Base-by-base conservation (phyloP, 2,329 filamentous ascomycete species). In the Dothistroma septosporum region DNA sequence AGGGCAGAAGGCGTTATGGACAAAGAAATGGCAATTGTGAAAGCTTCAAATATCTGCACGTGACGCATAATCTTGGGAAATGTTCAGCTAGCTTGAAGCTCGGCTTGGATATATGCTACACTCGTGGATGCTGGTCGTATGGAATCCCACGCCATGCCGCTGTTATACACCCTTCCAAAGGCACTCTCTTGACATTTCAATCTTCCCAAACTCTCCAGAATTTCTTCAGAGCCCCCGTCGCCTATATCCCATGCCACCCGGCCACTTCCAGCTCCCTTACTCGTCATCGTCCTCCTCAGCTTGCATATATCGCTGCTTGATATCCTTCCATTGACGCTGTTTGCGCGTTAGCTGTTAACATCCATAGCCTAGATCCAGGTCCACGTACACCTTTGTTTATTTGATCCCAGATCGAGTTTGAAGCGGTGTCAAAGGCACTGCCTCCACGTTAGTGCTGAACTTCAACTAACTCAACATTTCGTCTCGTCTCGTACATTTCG, bases 321-420 rank as follows among this genome's bases (percentile, higher is more conserved):
- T 97, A 78, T 99, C 94, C 85, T 97, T 97, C 94, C 94, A 97
- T 95, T 97, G 93, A 74, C 93, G 91, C 93, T 97, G 74, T 70
- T 21, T n/a, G 3, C n/a, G 0, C 28, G 67, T 76, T 64, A 75
- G 74, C 64, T 31, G 31, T 12, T 48, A 31, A n/a, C 19, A 24
- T 24, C 54, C 19, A n/a, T 35, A 11, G 9, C 22, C 14, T 46
- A 21, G n/a, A 6, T 8, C 53, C 4, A 7, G n/a, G 2, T 35
- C 24, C 37, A 87, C 90, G 74, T 91, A 97, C 93, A 73, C 94
- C 94, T 73, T 84, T 85, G 87, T 99, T 99, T 76, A 92, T 79
- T 76, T 79, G 83, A 78, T 99, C 91, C 94, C 94, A 99, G 76
- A 97, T 74, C 76, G 83, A 88, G 80, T 96, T 89, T 78, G 93